A percentile compares a stretch with the other conserved stretches of the same genome.
Conservation (phyloP, 768 basidiomycete species). For the Rhodotorula kratochvilovae region DNA sequence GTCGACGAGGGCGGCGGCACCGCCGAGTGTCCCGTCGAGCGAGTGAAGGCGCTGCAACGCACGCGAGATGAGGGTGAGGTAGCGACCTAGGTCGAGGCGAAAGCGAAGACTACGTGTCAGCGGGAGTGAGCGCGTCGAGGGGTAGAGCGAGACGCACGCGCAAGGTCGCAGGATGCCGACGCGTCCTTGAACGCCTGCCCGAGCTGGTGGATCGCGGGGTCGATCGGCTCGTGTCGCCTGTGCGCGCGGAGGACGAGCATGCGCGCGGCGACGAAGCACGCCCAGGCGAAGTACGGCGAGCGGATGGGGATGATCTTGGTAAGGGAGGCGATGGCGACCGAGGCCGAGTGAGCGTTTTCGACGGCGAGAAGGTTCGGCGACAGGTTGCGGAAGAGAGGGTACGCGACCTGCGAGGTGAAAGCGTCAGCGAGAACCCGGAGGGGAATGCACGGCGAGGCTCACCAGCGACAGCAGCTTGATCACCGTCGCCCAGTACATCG, state of each 20-base stretch:
- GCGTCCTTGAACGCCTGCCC: not conserved
- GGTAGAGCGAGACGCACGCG: not conserved
- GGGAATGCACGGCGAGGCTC: not conserved
- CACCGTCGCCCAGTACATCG: not conserved
- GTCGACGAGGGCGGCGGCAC: not conserved
- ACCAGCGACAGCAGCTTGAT: not conserved
- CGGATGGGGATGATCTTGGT: not conserved
- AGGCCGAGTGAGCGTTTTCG: not conserved
- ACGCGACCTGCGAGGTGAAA: not conserved
- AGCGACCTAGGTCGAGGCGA: not conserved
- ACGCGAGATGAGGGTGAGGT: not conserved
- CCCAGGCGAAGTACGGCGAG: not conserved
- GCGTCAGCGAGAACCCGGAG: not conserved
- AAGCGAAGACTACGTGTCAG: not conserved
- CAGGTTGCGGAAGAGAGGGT: not conserved
- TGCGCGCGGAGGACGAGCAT: not conserved
- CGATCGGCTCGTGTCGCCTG: not conserved
- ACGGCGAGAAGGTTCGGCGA: not conserved
- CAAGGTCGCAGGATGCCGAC: not conserved
- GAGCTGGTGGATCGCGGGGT: not conserved
- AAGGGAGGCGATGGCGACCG: not conserved
- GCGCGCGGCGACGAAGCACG: not conserved
- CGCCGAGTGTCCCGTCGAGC: constrained; percentile 2
- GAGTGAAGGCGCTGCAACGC: not conserved
- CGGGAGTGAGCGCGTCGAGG: not conserved